Conservation (phyloP, 257 asterid genomes). For the Solanum pennellii region DNA sequence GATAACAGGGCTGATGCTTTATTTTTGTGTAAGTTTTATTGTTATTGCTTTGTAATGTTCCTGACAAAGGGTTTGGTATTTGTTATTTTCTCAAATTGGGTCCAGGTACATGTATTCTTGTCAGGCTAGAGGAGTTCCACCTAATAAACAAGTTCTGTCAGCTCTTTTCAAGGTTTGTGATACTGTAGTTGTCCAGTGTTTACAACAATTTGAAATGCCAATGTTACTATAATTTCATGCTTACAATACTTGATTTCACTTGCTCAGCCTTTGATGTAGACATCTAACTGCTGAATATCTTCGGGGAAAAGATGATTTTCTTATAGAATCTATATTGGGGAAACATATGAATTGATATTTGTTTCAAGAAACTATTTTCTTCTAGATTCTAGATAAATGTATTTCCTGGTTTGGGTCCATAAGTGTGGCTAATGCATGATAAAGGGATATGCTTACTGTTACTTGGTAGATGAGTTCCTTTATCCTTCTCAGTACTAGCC, state of each 20-base stretch:
- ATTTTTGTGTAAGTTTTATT: background rate
- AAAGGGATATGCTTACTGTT: background rate
- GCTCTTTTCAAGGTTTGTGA: constrained; percentile 61
- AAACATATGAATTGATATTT: background rate
- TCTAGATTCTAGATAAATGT: background rate
- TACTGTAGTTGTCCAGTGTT: background rate
- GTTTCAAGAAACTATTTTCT: background rate
- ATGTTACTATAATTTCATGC: background rate
- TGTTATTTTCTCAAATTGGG: background rate
- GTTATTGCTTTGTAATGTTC: background rate
- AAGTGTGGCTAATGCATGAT: background rate
- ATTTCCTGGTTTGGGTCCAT: background rate
- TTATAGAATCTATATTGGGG: background rate
- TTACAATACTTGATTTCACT: background rate
- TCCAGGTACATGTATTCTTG: constrained; percentile 65
- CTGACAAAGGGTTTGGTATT: background rate
- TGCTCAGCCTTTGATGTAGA: background rate
- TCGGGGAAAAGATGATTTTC: background rate
- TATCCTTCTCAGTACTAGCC: background rate
- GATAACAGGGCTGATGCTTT: background rate
- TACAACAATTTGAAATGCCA: background rate
- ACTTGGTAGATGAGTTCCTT: background rate
- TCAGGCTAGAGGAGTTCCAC: constrained; percentile 38
- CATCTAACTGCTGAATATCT: background rate
- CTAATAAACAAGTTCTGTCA: constrained; percentile 43